Evolutionary conservation across 2,329 filamentous ascomycete species (phyloP).

Genomic region (Orbilia quercus): DNA sequence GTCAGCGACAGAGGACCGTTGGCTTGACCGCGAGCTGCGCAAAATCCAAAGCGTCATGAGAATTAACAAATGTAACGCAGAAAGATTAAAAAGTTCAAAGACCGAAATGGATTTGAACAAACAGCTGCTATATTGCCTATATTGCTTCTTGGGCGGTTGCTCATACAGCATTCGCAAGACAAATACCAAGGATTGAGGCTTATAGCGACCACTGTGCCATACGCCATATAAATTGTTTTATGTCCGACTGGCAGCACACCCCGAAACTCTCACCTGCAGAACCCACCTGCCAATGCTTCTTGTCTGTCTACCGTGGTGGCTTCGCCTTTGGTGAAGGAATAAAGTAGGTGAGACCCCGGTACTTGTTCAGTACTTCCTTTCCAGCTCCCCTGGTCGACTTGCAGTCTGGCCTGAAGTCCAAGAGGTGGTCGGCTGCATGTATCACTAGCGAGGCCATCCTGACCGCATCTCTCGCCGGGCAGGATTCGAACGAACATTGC

Average conservation of each 20-base stretch:
- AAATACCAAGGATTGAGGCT: constrained; percentile 45
- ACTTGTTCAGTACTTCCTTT: constrained; percentile 34
- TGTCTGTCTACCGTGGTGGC: constrained; percentile 17
- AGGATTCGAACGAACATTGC: constrained; percentile 44
- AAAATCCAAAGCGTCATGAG: constrained; percentile 39
- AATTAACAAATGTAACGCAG: constrained; percentile 24
- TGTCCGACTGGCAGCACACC: constrained; percentile 40
- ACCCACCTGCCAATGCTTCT: constrained; percentile 54
- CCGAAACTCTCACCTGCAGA: constrained; percentile 50
- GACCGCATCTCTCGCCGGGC: constrained; percentile 43
- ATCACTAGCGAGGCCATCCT: constrained; percentile 55
- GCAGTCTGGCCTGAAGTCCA: constrained; percentile 36
- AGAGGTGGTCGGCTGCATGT: constrained; percentile 54
- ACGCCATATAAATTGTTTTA: not conserved
- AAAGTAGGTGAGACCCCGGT: constrained; percentile 48
- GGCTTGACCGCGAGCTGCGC: constrained; percentile 11
- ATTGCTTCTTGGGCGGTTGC: constrained; percentile 21
- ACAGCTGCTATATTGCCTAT: constrained; percentile 14
- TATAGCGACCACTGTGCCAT: constrained; percentile 52
- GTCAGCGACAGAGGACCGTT: constrained; percentile 26
- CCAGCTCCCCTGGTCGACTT: too few relatives aligned
- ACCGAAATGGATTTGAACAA: not conserved
- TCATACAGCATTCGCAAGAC: constrained; percentile 26
- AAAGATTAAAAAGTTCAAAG: not conserved
- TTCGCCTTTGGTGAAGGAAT: constrained; percentile 48